Conservation (phyloP, 2,329 filamentous ascomycete species). For the Colletotrichum cereale region DNA sequence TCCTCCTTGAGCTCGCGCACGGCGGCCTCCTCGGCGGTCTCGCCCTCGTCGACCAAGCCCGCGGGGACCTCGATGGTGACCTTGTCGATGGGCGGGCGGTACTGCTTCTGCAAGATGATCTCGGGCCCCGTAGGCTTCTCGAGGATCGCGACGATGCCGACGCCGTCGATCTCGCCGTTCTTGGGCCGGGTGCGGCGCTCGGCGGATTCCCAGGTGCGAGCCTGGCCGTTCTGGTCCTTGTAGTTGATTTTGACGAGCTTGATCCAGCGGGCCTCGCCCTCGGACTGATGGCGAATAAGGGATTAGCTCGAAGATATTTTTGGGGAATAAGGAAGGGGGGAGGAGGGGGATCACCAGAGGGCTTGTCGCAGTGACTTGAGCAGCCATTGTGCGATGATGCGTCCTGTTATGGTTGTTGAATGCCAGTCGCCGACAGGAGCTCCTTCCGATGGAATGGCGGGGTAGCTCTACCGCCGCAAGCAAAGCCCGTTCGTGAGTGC, state of each 20-base stretch:
- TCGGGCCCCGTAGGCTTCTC: constrained; percentile 65
- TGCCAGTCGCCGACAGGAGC: not conserved
- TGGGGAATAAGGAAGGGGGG: not conserved
- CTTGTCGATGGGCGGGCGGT: constrained; percentile 70
- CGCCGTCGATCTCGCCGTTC: constrained; percentile 74
- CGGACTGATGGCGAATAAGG: constrained; percentile 51
- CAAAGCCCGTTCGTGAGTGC: not conserved
- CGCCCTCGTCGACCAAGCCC: constrained; percentile 72
- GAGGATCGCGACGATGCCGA: constrained; percentile 79
- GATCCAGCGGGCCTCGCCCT: constrained; percentile 70
- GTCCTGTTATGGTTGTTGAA: not conserved
- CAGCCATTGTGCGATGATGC: constrained; percentile 29
- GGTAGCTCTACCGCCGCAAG: not conserved
- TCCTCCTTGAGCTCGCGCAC: constrained; percentile 75
- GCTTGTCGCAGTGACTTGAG: constrained; percentile 58
- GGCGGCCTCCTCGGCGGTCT: constrained; percentile 71
- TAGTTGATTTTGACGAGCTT: constrained; percentile 74
- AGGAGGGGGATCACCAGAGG: constrained; percentile 54
- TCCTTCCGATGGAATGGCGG: constrained; percentile 6
- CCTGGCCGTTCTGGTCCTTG: constrained; percentile 69
- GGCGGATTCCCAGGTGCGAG: constrained; percentile 78
- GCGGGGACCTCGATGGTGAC: constrained; percentile 75
- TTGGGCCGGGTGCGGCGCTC: constrained; percentile 77
- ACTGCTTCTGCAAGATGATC: constrained; percentile 76
- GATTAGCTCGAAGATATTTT: not conserved